Evolutionary conservation across 208 protist species (phyloP).

Genomic region (Blastocrithidia nonstop): DNA sequence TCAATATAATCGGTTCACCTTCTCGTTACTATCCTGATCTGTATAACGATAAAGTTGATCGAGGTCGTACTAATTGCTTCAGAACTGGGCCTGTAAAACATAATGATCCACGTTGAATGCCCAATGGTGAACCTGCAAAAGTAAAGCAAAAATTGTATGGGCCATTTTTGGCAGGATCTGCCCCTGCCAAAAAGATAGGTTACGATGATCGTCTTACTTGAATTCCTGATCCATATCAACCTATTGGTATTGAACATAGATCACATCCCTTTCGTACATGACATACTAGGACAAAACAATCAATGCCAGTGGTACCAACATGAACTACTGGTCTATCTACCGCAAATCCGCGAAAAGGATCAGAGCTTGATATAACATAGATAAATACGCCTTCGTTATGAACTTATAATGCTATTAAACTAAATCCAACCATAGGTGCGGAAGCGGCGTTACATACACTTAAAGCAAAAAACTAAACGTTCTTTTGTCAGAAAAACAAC

Average conservation of each 20-base stretch:
- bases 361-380: slow-evolving; percentile 38
- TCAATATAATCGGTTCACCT: slow-evolving; percentile 47
- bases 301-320: slow-evolving; percentile 69
- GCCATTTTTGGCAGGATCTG: slow-evolving; percentile 69
- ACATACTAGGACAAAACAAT: slow-evolving; percentile 81
- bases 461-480: neutral
- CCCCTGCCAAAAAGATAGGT: slow-evolving; percentile 3
- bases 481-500: too few relatives aligned
- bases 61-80: slow-evolving; percentile 60
- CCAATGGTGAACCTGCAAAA: slow-evolving; percentile 36
- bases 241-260: slow-evolving; percentile 31
- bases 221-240: slow-evolving; percentile 75
- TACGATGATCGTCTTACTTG: slow-evolving; percentile 61
- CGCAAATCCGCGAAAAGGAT: slow-evolving; percentile 48
- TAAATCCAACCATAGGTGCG: slow-evolving; percentile 56
- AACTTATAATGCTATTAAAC: slow-evolving; percentile 38
- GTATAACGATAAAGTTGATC: slow-evolving; percentile 50
- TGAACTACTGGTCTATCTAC: slow-evolving; percentile 70
- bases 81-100: slow-evolving; percentile 45
- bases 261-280: slow-evolving; percentile 70
- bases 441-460: slow-evolving; percentile 51
- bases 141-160: slow-evolving; percentile 23
- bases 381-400: slow-evolving; percentile 25
- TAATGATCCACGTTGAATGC: slow-evolving; percentile 70
- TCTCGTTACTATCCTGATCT: slow-evolving; percentile 73